Evolutionary conservation across 225 moss, liverwort and hornwort genomes (phyloP).

Genomic region (Straminergon stramineum): DNA sequence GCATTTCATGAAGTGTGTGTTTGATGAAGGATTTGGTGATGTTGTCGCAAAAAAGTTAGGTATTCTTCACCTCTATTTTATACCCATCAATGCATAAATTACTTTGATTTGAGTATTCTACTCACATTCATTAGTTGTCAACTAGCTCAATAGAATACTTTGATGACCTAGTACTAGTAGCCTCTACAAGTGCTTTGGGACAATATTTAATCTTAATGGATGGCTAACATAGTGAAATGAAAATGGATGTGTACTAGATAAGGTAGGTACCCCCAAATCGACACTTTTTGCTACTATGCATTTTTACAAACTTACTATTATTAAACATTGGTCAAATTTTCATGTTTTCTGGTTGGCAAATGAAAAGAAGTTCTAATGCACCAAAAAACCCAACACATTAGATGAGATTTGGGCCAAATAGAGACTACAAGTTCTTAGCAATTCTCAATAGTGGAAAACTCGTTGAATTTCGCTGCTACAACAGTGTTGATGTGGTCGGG

Average conservation of each 20-base stretch:
- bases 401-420: too few relatives aligned
- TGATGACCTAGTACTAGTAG: neutral
- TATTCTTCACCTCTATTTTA: neutral
- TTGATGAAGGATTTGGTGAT: constrained; percentile 66
- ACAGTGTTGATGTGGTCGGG: too few relatives aligned
- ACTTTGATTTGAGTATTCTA: neutral
- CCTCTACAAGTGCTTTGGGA: neutral
- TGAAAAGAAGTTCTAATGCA: too few relatives aligned
- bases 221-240: neutral
- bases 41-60: constrained; percentile 53
- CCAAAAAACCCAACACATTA: too few relatives aligned
- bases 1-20: constrained; percentile 65
- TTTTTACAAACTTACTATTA: too few relatives aligned
- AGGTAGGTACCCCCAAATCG: too few relatives aligned
- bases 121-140: neutral
- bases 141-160: neutral
- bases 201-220: neutral
- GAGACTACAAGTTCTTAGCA: too few relatives aligned
- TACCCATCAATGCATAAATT: neutral
- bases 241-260: neutral
- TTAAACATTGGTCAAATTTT: too few relatives aligned
- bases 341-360: too few relatives aligned
- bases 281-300: too few relatives aligned
- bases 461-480: too few relatives aligned
- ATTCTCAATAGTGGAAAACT: too few relatives aligned